phyloP scores from a whole-genome alignment of 768 basidiomycete genomes.

The Porphyrellus cyaneotinctus region DNA sequence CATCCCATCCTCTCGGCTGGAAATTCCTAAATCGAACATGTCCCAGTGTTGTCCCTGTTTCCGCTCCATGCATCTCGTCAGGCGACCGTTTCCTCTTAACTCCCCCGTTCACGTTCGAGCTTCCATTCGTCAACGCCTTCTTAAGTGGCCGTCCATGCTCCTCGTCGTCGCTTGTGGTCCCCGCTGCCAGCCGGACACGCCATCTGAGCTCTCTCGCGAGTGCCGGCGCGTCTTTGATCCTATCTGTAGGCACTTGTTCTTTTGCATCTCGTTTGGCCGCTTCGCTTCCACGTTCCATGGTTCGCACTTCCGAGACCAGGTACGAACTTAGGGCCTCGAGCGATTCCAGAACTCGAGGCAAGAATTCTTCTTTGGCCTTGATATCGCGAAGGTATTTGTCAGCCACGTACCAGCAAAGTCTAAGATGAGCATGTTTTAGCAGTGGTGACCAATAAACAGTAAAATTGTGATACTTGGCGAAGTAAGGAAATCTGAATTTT shows the following conservation, averaged over 20 bases:
- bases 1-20: constrained; percentile 65
- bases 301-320: constrained; percentile 70
- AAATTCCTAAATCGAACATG: constrained; percentile 56
- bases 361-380: constrained; percentile 50
- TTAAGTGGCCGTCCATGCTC: constrained; percentile 28
- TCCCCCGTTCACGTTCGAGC: constrained; percentile 21
- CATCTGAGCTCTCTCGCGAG: constrained; percentile 83
- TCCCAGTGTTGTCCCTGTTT: constrained; percentile 15
- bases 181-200: constrained; percentile 63
- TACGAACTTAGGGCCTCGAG: constrained; percentile 70
- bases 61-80: constrained; percentile 9
- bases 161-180: constrained; percentile 68
- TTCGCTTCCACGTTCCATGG: constrained; percentile 68
- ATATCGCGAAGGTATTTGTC: constrained; percentile 77
- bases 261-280: constrained; percentile 70
- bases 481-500: constrained; percentile 84
- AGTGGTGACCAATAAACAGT: constrained; percentile 9
- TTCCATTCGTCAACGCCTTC: constrained; percentile 25
- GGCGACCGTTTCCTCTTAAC: constrained; percentile 41
- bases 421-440: constrained; percentile 28
- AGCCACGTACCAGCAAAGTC: constrained; percentile 88
- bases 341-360: constrained; percentile 63
- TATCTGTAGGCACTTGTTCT: constrained; percentile 78
- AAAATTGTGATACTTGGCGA: constrained; percentile 53
- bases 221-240: constrained; percentile 76